These are phyloP conservation scores for Podila horticola DNA, from an alignment of 192 early-diverging fungal genomes.

Conservation along the genomic window DNA sequence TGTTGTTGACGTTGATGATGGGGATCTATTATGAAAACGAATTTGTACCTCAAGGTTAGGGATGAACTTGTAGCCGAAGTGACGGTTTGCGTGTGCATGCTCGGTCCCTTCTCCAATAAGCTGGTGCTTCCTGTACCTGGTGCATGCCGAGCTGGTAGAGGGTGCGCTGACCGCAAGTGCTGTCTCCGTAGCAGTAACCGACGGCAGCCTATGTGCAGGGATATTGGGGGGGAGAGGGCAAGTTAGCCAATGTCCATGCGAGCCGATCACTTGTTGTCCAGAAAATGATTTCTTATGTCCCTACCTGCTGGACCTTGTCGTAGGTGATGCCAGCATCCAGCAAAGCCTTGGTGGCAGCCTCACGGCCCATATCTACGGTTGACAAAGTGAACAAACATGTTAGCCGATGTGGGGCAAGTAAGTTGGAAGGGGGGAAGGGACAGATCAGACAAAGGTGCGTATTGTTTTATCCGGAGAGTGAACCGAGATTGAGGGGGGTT, in stretches of 20 bases:
- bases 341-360: constrained; percentile 76
- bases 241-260: background rate
- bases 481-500: too few relatives aligned
- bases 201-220: constrained; percentile 52
- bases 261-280: constrained; percentile 2
- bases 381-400: background rate
- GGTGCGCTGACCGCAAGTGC: constrained; percentile 74
- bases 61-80: background rate
- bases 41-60: background rate
- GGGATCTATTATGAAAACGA: constrained; percentile 23
- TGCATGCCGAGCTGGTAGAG: constrained; percentile 82
- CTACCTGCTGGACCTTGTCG: constrained; percentile 69
- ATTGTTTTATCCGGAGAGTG: too few relatives aligned
- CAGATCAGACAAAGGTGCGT: too few relatives aligned
- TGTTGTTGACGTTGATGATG: constrained; percentile 80
- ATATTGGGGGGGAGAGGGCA: too few relatives aligned
- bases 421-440: too few relatives aligned
- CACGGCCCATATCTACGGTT: constrained; percentile 62
- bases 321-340: constrained; percentile 77
- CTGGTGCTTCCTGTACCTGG: constrained; percentile 43
- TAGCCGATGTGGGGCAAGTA: constrained; percentile 4
- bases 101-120: too few relatives aligned
- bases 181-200: constrained; percentile 70
- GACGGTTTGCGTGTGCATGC: too few relatives aligned
- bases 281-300: background rate